Base-by-base conservation (phyloP, 345 rosid genomes). In the Gossypium mustelinum region DNA sequence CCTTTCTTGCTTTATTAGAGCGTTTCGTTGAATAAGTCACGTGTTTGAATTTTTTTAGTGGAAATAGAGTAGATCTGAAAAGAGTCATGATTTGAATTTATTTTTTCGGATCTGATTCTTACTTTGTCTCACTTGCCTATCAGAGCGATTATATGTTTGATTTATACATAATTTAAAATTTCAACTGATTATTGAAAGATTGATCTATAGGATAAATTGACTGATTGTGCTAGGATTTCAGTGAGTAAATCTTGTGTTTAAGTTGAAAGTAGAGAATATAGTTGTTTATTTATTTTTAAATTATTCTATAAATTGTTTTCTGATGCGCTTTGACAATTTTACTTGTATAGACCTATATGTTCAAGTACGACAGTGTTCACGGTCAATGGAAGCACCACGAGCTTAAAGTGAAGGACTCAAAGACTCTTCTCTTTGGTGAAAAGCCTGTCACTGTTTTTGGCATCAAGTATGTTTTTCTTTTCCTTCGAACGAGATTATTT, bases 341-440 rank as follows among this genome's bases (percentile, higher is more conserved):
- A 27, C 55, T 66, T 62, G 70, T 39, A 29, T 68, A 86, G 90
- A 83, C 83, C 4, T 87, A 87, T 68, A 84, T 89, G 90, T 89
- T 89, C 75, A 87, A 89, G 82, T 89, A 87, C 57, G 92, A 89
- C 75, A 85, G 80, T 64, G 92, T 89, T 50, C 92, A 87, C 20
- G 92, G 92, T 20, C 84, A 81, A 41, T 89, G 92, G 92, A 89
- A 89, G 79, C 87, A 85, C 78, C 78, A 83, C 39, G 92, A 89
- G 6, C 25, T 86, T 60, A 82, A 79, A 83, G 84, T 85, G 22
- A 79, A 89, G 81, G 92, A 89, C 74, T 80, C 84, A 0, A 89
- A 87, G 78, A 87, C 92, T 29, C 89, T 89, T 78, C 90, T 86
- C 80, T 89, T 89, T 16, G 90, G 90, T 8, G 85, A 85, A 39